Evolutionary conservation across 306 rosid genomes (phyloP), one percentile per base, ranked within the genome.

Genomic region (Lupinus albus): DNA sequence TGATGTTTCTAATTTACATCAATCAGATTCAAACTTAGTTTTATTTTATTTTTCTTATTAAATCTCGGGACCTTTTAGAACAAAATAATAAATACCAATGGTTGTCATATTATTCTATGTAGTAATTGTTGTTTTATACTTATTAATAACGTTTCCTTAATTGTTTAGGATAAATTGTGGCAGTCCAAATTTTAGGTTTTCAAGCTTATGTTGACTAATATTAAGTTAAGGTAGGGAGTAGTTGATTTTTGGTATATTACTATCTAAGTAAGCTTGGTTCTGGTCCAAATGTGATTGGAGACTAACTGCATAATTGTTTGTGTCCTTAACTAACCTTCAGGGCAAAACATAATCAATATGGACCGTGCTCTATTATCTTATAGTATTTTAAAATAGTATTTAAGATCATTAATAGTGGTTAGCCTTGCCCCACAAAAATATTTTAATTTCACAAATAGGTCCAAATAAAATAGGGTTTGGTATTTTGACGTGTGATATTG

Each of bases 401-500:
- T 57, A 56, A 56, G 69, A 61, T 47, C 18, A 46, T 44, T 44
- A 49, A 16, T 20, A 77, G 75, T 69, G 13, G 82, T 70, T 69
- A 75, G 77, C 15, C 81, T 18, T 32, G 30, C 68, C 67, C 79
- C 59, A 65, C 61, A 47, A 7, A 53, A 25, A 13, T 17, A 18
- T 61, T 44, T 51, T 61, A 39, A 60, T 11, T 57, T 55, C 32
- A 14, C 41, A 67, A 14, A 52, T 75, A 38, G 67, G 59, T 79
- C 52, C 50, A 82, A 81, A 77, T n/a, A 21, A 25, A 25, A 25
- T 25, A 67, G 85, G 73, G 83, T 76, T 89, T 81, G 79, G 83
- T 86, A 67, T 71, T 49, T 76, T 74, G 68, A 79, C 64, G 68
- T 25, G 4, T 25, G 30, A 25, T 2, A 25, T 25, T 2, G 30